Percentiles rank a stretch among this genome's conserved stretches.
These are phyloP conservation scores for Cladobotryum protrusum DNA, from an alignment of 2,329 filamentous ascomycete genomes.

Conservation along the genomic window DNA sequence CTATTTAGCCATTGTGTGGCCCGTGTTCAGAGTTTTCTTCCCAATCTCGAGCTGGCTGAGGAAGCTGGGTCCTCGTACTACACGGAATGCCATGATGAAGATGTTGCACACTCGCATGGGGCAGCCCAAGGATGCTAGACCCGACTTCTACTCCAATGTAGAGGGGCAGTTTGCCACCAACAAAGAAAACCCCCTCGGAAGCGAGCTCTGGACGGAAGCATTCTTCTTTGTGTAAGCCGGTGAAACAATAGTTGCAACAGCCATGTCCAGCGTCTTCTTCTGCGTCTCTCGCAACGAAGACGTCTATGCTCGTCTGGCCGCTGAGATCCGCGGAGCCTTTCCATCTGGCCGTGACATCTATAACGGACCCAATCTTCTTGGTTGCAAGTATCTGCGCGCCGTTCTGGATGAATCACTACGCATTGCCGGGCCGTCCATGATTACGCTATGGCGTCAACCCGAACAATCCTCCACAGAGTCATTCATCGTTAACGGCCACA, in stretches of 20 bases:
- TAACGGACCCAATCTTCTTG: slow-evolving; percentile 23
- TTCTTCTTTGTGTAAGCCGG: slow-evolving; percentile 2
- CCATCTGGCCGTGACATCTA: slow-evolving; percentile 28
- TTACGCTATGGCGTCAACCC: slow-evolving; percentile 3
- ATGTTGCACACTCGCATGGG: not conserved
- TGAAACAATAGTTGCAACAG: too few species aligned
- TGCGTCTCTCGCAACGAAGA: slow-evolving; percentile 31
- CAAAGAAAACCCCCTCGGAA: not conserved
- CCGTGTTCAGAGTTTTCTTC: not conserved
- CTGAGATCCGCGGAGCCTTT: slow-evolving; percentile 28
- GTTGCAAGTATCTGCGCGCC: slow-evolving; percentile 34
- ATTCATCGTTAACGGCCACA: slow-evolving; percentile 2
- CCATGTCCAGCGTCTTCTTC: slow-evolving; percentile 24
- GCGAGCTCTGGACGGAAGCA: not conserved
- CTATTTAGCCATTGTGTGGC: not conserved
- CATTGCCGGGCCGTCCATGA: not conserved
- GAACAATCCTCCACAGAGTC: not conserved
- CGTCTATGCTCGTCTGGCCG: slow-evolving; percentile 23
- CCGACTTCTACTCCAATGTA: not conserved
- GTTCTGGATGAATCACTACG: slow-evolving; percentile 22
- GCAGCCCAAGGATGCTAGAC: not conserved
- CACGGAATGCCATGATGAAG: not conserved
- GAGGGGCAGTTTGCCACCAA: not conserved
- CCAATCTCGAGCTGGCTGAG: not conserved
- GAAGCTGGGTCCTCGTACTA: too few species aligned